Base-by-base conservation (phyloP, 441 rosid species). In the Manihot esculenta region DNA sequence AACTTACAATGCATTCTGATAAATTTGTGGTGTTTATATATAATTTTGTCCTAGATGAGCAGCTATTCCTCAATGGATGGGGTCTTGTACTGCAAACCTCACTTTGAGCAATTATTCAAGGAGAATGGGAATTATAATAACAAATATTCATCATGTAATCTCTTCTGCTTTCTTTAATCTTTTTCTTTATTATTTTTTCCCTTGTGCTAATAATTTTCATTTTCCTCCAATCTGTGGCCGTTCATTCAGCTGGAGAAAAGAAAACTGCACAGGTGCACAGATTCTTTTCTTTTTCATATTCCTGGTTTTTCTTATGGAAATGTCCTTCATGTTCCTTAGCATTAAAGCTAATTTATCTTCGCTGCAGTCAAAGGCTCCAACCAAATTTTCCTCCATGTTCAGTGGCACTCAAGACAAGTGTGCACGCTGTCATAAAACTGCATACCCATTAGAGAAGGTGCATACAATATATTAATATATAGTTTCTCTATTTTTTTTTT, bases 11-110 rank as follows among this genome's bases (percentile, higher is more conserved):
- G 10, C 18, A 30, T 54, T 54, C 58, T 54, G 14, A 54, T 30
- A 30, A 54, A 54, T 54, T 54, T 3, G 7, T 2, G 21, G n/a
- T n/a, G n/a, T n/a, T n/a, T 18, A 26, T 55, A 23, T 2, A 13
- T 2, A 24, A n/a, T 66, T 64, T 14, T 63, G 41, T 27, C 10
- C 23, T 58, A 93, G 98, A 93, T 93, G 83, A 82, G 94, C 77
- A 89, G 81, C 82, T 93, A 91, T 80, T 91, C 91, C 59, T 93
- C 96, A 62, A 88, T 91, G 91, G 98, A 93, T 80, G 96, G 97
- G 66, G 87, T 89, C 58, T 71, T 93, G 51, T 93, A 87, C 62
- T 93, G 98, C 86, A 93, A 80, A 84, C 56, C 94, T 74, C 98
- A 93, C 72, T 91, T 89, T 57, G 97, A 91, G 82, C 98, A 91